Evolutionary conservation across 192 early-diverging fungal genomes (phyloP), one percentile per base, ranked within the genome.

Genomic region (Pilaira anomala): DNA sequence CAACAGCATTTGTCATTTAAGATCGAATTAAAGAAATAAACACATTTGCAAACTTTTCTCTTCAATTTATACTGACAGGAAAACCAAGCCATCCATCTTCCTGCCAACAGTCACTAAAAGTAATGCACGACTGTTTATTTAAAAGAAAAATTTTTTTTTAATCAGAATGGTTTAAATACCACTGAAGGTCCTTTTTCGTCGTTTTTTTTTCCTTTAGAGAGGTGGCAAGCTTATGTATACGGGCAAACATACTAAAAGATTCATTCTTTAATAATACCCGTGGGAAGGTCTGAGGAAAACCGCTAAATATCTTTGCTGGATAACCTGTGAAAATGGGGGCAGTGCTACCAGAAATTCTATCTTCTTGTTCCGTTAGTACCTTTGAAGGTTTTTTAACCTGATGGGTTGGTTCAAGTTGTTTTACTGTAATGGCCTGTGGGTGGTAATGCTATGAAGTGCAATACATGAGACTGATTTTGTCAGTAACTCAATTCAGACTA

Each of bases 241-340:
- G 66, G 66, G 66, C 51, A 68, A 68, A 68, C 66, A 68, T 53
- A 55, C 66, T 49, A 68, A 52, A 61, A 60, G 66, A 68, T 19
- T 68, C 49, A 44, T 68, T 68, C 66, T 60, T 62, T 51, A 48
- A 46, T 30, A 19, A 62, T 55, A 55, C 66, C 66, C 66, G 52
- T 68, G 66, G 66, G 66, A 68, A 68, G 66, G 66, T 68, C 66
- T 68, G 66, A 68, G 66, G 29, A 68, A 68, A 68, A 44, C 66
- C 66, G 42, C 58, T 65, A 49, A 68, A 68, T 60, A 40, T 33
- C 58, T 51, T 61, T 62, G 60, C 60, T 41, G 66, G 59, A 57
- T 52, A 62, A 62, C 60, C 50, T 55, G 66, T 48, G 30, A 63
- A 63, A 51, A 59, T 54, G 42, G 58, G 59, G 21, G 59, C 28